Evolutionary conservation across 1,139 yeast genomes (phyloP), one percentile per base, ranked within the genome.

Genomic region (Yamadazyma buinensis): DNA sequence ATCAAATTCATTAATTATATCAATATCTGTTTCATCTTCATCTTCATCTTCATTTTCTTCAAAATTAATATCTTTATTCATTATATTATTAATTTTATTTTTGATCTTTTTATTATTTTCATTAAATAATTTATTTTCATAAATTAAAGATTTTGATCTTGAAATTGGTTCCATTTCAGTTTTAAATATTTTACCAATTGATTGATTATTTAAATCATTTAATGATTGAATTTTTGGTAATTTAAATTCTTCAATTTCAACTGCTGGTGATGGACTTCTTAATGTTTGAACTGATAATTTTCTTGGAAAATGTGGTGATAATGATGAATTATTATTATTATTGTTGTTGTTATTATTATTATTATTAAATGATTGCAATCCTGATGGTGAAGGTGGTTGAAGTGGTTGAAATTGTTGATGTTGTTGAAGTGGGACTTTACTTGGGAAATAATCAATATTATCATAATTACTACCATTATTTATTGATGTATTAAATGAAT

Each of bases 211-310:
- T 28, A 64, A 49, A 28, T 65, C 71, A 46, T 55, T 52, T 59
- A 66, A 55, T 10, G 72, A 65, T 37, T 65, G 72, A 2, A 69
- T 59, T 27, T 70, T 48, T 7, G 72, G 26, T 41, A 29, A 12
- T 11, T 34, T 29, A 41, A 55, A 67, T 21, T 71, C 77, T 14
- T 72, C 77, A 35, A 55, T 51, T 43, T 72, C 78, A 8, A 61
- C 35, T 1, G 65, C 67, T 1, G 78, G 77, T 1, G 77, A 71
- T 3, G 77, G 77, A 0, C 72, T 59, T 35, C 70, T 50, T 36
- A 64, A 43, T n/a, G 58, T 57, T 26, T 62, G 65, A 4, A 59
- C 41, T 1, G 68, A 59, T 23, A 49, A 46, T 30, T 60, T 46
- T 31, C 61, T 60, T 17, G 19, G 19, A 5, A 17, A 5, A 5